phyloP scores from a whole-genome alignment of 179 eudicot species.

The Amaranthus tricolor region DNA sequence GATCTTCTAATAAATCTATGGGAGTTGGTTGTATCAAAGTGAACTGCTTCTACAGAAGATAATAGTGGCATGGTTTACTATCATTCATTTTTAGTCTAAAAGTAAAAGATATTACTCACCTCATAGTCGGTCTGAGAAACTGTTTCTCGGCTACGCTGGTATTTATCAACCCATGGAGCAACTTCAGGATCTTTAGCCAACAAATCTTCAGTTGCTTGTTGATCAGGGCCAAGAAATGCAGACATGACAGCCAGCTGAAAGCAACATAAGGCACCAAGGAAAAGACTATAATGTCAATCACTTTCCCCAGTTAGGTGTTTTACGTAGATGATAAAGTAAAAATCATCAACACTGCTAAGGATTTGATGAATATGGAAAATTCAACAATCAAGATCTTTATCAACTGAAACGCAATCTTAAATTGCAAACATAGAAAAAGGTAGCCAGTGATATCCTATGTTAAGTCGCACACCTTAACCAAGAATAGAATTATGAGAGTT shows the following conservation, averaged over 20 bases:
- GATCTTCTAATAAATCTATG: neutral
- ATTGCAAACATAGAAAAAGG: neutral
- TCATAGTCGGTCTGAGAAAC: conserved; percentile 90
- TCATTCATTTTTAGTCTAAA: neutral
- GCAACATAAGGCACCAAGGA: conserved; percentile 6
- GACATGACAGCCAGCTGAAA: conserved; percentile 92
- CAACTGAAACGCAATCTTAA: neutral
- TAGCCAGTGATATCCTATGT: neutral
- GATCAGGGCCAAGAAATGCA: conserved; percentile 93
- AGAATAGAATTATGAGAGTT: neutral
- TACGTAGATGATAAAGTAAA: neutral
- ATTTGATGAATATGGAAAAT: neutral
- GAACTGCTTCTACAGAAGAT: neutral
- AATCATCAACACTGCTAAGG: neutral
- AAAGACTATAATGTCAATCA: neutral
- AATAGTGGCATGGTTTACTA: neutral
- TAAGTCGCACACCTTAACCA: neutral
- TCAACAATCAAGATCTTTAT: neutral
- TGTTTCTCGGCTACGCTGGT: conserved; percentile 96
- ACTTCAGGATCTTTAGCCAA: conserved; percentile 82
- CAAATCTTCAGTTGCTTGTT: conserved; percentile 61
- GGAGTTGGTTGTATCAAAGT: neutral
- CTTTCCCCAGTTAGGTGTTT: neutral
- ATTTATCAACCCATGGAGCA: conserved; percentile 88
- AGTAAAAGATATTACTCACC: conserved; percentile 33